These are phyloP conservation scores for Podaxis sp. DNA, from an alignment of 768 basidiomycete genomes.

Conservation along the genomic window DNA sequence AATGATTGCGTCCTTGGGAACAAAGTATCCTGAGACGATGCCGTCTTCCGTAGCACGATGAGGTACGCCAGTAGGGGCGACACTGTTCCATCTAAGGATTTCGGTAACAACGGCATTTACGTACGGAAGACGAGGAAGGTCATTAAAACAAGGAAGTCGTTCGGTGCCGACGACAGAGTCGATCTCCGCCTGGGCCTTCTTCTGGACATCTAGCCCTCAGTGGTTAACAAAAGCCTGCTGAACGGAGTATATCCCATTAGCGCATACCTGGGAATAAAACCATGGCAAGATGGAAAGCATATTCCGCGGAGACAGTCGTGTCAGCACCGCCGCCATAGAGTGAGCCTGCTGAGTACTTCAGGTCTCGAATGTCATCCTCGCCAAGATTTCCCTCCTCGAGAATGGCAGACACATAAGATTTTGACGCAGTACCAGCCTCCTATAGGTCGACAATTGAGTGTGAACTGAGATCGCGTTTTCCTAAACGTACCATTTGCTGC, in stretches of 20 bases:
- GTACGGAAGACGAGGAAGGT: slow-evolving; percentile 45
- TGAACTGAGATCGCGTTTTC: no score
- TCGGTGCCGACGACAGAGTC: slow-evolving; percentile 35
- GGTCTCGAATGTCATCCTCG: slow-evolving; percentile 29
- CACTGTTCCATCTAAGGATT: slow-evolving; percentile 43
- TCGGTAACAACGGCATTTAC: slow-evolving; percentile 41
- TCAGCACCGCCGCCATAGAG: slow-evolving; percentile 43
- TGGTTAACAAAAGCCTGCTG: neutral
- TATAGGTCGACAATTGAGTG: slow-evolving; percentile 15
- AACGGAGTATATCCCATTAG: neutral
- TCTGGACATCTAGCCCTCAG: slow-evolving; percentile 37
- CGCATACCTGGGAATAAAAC: slow-evolving; percentile 30
- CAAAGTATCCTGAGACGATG: slow-evolving; percentile 35
- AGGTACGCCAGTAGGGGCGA: slow-evolving; percentile 42
- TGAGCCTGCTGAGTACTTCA: slow-evolving; percentile 41
- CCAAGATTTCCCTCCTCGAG: slow-evolving; percentile 32
- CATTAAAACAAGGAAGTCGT: slow-evolving; percentile 34
- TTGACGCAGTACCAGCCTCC: slow-evolving; percentile 36
- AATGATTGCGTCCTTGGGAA: slow-evolving; percentile 47
- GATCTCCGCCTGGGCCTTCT: slow-evolving; percentile 49
- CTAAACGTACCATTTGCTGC: slow-evolving; percentile 38
- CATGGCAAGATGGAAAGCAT: slow-evolving; percentile 48
- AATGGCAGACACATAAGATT: slow-evolving; percentile 39
- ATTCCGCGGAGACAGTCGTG: slow-evolving; percentile 41
- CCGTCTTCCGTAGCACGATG: slow-evolving; percentile 43